Conservation (phyloP, 148 eudicot species). For the Rhododendron ferrugineum region DNA sequence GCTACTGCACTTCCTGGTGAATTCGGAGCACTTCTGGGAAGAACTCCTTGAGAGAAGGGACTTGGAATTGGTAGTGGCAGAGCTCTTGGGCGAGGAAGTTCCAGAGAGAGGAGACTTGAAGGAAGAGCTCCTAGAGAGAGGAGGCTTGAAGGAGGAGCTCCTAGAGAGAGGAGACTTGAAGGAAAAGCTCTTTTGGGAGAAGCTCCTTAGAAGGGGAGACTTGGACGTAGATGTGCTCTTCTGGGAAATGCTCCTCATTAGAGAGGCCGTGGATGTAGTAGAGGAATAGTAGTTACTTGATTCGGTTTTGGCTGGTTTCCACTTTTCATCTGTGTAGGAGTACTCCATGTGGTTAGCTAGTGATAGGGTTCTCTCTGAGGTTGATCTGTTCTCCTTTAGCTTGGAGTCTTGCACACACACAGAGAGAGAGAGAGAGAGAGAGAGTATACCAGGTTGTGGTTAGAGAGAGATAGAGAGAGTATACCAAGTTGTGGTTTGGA, state of each 20-base stretch:
- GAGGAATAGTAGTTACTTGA: conserved; percentile 4
- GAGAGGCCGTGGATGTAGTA: not conserved
- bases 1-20: conserved; percentile 57
- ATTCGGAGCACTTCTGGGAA: conserved; percentile 54
- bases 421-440: conserved; percentile 2
- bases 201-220: conserved; percentile 21
- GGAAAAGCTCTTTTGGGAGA: conserved; percentile 37
- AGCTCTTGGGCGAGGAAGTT: not conserved
- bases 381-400: not conserved
- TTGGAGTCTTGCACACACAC: not conserved
- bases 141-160: conserved; percentile 41
- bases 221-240: conserved; percentile 24
- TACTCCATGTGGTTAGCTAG: conserved; percentile 13
- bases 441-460: not conserved
- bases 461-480: not conserved
- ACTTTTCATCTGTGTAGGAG: conserved; percentile 33
- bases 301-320: not conserved
- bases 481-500: not conserved
- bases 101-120: not conserved
- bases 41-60: conserved; percentile 40
- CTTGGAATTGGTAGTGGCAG: conserved; percentile 7
- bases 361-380: not conserved
- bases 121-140: conserved; percentile 24
- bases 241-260: conserved; percentile 25
- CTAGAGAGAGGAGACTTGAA: conserved; percentile 20